Base-by-base conservation (phyloP, 2,329 filamentous ascomycete species). In the Achaetomium macrosporum region DNA sequence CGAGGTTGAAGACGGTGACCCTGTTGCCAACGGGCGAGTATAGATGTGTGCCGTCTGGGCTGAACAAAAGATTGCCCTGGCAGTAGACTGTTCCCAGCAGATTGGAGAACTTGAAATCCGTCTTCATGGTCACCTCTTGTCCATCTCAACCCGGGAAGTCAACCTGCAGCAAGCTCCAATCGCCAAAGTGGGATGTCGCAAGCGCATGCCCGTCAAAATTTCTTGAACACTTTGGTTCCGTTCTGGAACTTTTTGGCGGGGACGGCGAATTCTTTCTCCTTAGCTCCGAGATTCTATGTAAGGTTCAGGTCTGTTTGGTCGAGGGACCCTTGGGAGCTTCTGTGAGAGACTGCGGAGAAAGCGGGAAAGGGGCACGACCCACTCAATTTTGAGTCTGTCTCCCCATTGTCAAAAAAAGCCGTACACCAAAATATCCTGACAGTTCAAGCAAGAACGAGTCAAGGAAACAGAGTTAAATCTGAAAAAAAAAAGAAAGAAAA, bases 81-180 rank as follows among this genome's bases (percentile, higher is more conserved):
- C 90, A 90, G 77, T 97, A 99, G 68, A 99, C 93, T 63, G 93
- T 99, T 68, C 93, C 95, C 66, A 99, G 82, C 69, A 99, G 82
- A 73, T 97, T 99, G 69, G 92, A 96, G 75, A 99, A 99, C 91
- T 93, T 95, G 72, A 97, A 99, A 74, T 97, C 92, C 62, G 91
- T 97, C 87, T 97, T 99, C 93, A 99, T 99, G 69, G 72, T 83
- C 69, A 71, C 64, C 66, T 66, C 47, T 59, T 39, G 53, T 51
- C 57, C 57, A 59, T 60, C 51, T 50, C 56, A 37, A 37, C 20
- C 35, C 3, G 15, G 19, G 36, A 36, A 48, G 36, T 37, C 36
- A 61, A 61, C 64, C 46, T 64, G 64, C 67, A 68, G 70, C 71
- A 41, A 51, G 57, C 62, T 57, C 42, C 55, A 50, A 51, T 50